Base-by-base conservation (phyloP, 2,329 filamentous ascomycete genomes). In the Atkinsonella hypoxylon region DNA sequence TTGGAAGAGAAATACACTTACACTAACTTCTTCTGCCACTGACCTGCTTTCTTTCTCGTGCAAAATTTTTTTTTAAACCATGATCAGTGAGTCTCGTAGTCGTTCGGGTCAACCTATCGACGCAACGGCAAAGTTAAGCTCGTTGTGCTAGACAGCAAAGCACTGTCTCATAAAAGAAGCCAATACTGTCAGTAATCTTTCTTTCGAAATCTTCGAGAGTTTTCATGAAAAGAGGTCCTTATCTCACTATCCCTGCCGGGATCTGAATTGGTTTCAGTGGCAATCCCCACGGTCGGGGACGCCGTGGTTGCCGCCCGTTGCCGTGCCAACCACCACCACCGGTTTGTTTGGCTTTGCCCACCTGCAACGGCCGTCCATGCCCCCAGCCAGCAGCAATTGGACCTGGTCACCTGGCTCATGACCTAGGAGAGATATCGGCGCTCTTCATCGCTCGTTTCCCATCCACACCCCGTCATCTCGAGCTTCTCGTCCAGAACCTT, bases 291-390 rank as follows among this genome's bases (percentile, higher is more conserved):
- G 32, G 9, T 36, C 32, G 32, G 13, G 6, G 31, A 7, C 7
- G 36, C 7, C 18, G 26, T 32, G 36, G 46, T 32, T 41, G 20
- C 10, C 12, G 40, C 13, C 11, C 11, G 52, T 53, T 53, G 52
- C 48, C 45, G 46, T 53, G 52, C 31, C 49, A 53, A 53, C 52
- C 34, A 5, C 15, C 15, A 3, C 12, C 36, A 2, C n/a, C 34
- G 7, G 32, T 41, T 45, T 51, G 48, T 51, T 47, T 51, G 40
- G 41, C 48, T 20, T 9, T 11, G 17, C 6, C 45, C 41, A 40
- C 20, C 41, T 36, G 20, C 30, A 51, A 51, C 49, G 36, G 26
- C 30, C 20, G n/a, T 40, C 41, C 42, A 41, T 15, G 4, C 39
- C 39, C 26, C 15, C 36, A 32, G 30, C 46, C 36, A 45, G n/a